Percentiles rank a stretch among this genome's conserved stretches.
phyloP scores from a whole-genome alignment of 2,329 filamentous ascomycete genomes.

The Camptophora hylomeconis region DNA sequence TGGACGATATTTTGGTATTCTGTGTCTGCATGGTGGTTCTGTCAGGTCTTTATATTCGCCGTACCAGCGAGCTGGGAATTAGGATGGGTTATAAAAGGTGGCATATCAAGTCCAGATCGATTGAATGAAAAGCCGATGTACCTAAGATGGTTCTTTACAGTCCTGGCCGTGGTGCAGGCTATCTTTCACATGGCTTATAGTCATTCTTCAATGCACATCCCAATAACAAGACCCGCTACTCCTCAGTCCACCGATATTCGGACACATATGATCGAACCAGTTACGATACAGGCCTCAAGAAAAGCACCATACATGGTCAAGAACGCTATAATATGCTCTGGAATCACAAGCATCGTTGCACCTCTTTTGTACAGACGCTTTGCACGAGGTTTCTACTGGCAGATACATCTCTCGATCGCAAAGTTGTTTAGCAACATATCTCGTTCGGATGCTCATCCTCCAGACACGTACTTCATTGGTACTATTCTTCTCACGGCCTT shows the following conservation, averaged over 20 bases:
- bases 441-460: slow-evolving; percentile 51
- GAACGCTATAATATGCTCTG: slow-evolving; percentile 23
- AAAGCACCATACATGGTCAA: slow-evolving; percentile 21
- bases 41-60: slow-evolving; percentile 68
- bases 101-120: slow-evolving; percentile 40
- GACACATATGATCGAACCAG: slow-evolving; percentile 24
- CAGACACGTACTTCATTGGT: slow-evolving; percentile 41
- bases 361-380: slow-evolving; percentile 49
- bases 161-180: slow-evolving; percentile 59
- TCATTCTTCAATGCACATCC: slow-evolving; percentile 53
- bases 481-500: slow-evolving; percentile 41
- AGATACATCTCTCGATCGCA: slow-evolving; percentile 55
- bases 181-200: slow-evolving; percentile 58
- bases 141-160: slow-evolving; percentile 55
- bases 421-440: slow-evolving; percentile 65
- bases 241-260: slow-evolving; percentile 20
- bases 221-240: slow-evolving; percentile 22
- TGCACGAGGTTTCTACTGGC: slow-evolving; percentile 54
- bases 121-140: slow-evolving; percentile 83
- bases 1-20: slow-evolving; percentile 65
- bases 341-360: slow-evolving; percentile 32
- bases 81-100: slow-evolving; percentile 57
- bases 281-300: slow-evolving; percentile 26
- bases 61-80: slow-evolving; percentile 48
- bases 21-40: slow-evolving; percentile 66